Percentiles rank a stretch among this genome's conserved stretches.
Conservation (phyloP, 495 filamentous ascomycete genomes). For the Penicillium angulare region DNA sequence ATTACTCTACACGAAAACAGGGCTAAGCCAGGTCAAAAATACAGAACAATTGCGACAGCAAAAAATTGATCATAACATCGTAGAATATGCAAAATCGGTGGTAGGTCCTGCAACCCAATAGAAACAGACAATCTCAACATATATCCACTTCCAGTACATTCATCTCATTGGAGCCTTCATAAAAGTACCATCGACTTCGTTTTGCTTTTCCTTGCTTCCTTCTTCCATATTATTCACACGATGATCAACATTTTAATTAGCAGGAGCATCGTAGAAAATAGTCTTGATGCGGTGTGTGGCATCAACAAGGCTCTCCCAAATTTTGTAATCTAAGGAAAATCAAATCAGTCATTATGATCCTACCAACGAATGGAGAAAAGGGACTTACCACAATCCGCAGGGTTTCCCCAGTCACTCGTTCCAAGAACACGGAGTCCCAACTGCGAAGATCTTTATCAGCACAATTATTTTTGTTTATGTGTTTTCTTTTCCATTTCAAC, state of each 20-base stretch:
- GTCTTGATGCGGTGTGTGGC: conserved; percentile 81
- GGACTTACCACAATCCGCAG: conserved; percentile 35
- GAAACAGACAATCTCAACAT: neutral
- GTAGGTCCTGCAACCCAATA: neutral
- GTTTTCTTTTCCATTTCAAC: neutral
- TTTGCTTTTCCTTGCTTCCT: neutral
- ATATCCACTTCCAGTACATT: neutral
- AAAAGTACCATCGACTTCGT: neutral
- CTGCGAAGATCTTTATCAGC: conserved; percentile 32
- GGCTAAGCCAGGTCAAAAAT: too few relatives aligned
- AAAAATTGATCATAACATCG: conserved; percentile 22
- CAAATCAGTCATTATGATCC: neutral
- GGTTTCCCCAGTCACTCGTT: conserved; percentile 73
- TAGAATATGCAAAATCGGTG: conserved; percentile 11
- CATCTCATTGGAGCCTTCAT: neutral
- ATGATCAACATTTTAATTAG: too few relatives aligned
- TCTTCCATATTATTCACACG: neutral
- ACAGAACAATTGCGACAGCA: too few relatives aligned
- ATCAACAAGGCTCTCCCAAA: conserved; percentile 81
- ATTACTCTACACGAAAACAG: too few relatives aligned
- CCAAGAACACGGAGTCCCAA: conserved; percentile 72
- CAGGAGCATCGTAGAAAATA: conserved; percentile 71
- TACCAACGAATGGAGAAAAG: neutral
- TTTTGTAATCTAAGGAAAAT: conserved; percentile 63
- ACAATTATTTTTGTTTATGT: neutral